These are phyloP conservation scores for Eremochloa ophiuroides DNA, from an alignment of 176 grass and related monocot genomes.

Conservation along the genomic window DNA sequence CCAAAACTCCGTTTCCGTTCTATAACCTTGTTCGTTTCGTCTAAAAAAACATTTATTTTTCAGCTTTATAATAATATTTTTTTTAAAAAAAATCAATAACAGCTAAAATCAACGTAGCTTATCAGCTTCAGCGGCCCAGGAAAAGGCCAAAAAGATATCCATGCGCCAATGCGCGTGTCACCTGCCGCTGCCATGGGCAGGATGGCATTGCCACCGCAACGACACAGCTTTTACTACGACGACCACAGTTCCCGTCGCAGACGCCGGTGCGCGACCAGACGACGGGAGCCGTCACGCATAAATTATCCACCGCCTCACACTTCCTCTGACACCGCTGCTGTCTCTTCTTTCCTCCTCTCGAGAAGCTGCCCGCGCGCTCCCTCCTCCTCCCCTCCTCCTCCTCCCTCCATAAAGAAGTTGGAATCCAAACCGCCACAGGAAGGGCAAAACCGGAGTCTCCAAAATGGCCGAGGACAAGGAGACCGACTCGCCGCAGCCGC, in stretches of 20 bases:
- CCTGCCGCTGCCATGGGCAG: neutral
- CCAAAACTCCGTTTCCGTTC: no score
- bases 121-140: no score
- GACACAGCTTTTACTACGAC: constrained; percentile 9
- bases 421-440: neutral
- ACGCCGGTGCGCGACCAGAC: constrained; percentile 4
- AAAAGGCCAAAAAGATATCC: neutral
- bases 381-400: no score
- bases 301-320: constrained; percentile 21
- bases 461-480: constrained; percentile 50
- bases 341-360: constrained; percentile 3
- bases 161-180: constrained; percentile 35
- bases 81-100: no score
- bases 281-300: constrained; percentile 25
- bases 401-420: neutral
- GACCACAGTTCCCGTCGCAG: constrained; percentile 3
- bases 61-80: no score
- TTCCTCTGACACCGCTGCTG: constrained; percentile 17
- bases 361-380: constrained; percentile 10
- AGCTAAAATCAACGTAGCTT: no score
- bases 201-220: constrained; percentile 2
- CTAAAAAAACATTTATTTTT: no score
- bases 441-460: neutral
- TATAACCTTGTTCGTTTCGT: no score
- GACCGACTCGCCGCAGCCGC: constrained; percentile 43